A percentile compares a stretch with the other conserved stretches of the same genome.
Conservation (phyloP, 495 filamentous ascomycete species). For the Xylaria grammica region DNA sequence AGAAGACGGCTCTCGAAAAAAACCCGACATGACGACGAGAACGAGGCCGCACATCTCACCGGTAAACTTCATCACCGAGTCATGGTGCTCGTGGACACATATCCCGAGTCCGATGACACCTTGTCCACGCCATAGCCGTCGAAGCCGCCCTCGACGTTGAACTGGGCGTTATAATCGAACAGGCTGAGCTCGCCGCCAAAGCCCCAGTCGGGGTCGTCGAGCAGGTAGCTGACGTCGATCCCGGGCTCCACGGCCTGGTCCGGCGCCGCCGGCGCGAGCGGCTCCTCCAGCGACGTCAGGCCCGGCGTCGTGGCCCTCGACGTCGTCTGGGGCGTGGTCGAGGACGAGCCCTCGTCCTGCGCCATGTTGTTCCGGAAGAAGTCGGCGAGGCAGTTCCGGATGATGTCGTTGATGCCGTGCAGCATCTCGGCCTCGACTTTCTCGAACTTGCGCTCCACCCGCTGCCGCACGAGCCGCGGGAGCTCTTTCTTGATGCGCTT, state of each 20-base stretch:
- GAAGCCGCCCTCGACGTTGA: conserved; percentile 16
- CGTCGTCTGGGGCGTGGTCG: conserved; percentile 29
- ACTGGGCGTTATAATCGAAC: conserved; percentile 17
- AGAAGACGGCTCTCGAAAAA: not conserved
- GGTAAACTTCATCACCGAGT: conserved; percentile 16
- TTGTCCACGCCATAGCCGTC: conserved; percentile 25
- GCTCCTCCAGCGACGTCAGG: conserved; percentile 19
- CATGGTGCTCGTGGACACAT: conserved; percentile 29
- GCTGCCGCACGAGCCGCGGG: conserved; percentile 32
- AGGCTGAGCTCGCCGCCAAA: conserved; percentile 20
- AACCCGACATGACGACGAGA: not conserved
- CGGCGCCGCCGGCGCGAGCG: not conserved
- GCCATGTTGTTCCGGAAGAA: conserved; percentile 29
- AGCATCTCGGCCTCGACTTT: conserved; percentile 31
- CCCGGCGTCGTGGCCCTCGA: conserved; percentile 32
- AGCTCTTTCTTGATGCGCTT: conserved; percentile 33
- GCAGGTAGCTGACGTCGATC: conserved; percentile 25
- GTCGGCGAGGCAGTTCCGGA: conserved; percentile 31
- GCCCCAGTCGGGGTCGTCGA: conserved; percentile 19
- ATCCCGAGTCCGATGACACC: conserved; percentile 31
- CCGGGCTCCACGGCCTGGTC: conserved; percentile 19
- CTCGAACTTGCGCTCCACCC: conserved; percentile 32
- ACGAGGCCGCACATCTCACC: not conserved
- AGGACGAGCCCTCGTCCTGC: conserved; percentile 28
- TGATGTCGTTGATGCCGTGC: conserved; percentile 29